Evolutionary conservation across 2,329 filamentous ascomycete species (phyloP).

Genomic region (Colletotrichum phormii): DNA sequence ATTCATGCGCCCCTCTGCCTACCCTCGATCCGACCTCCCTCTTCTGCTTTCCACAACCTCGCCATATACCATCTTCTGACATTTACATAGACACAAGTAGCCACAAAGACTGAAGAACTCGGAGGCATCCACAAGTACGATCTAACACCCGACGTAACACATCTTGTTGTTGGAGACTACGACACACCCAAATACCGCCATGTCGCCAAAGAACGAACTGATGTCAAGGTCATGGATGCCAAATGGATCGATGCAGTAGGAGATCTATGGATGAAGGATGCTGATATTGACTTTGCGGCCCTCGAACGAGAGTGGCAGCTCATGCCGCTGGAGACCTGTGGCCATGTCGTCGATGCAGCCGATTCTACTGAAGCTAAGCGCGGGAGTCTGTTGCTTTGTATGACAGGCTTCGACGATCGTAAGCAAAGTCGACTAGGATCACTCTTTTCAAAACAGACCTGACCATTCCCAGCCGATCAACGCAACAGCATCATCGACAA

Average conservation of each 20-base stretch:
- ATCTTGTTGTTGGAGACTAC: constrained; percentile 90
- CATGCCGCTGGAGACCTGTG: constrained; percentile 69
- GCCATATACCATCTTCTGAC: constrained; percentile 1
- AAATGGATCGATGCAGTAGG: constrained; percentile 87
- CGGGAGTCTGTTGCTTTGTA: constrained; percentile 61
- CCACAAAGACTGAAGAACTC: constrained; percentile 78
- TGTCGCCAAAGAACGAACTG: constrained; percentile 88
- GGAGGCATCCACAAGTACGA: constrained; percentile 90
- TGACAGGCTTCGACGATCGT: constrained; percentile 69
- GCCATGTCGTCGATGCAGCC: constrained; percentile 43
- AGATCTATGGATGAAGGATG: constrained; percentile 82
- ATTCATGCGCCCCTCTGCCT: background rate
- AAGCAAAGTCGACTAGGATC: constrained; percentile 34
- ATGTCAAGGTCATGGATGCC: constrained; percentile 85
- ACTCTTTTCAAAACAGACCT: background rate
- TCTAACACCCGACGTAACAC: constrained; percentile 94
- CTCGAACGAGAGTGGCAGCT: constrained; percentile 77
- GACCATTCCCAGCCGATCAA: constrained; percentile 62
- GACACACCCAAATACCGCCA: constrained; percentile 95
- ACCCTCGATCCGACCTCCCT: background rate
- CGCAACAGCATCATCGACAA: constrained; percentile 77
- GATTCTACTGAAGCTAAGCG: constrained; percentile 50
- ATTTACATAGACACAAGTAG: constrained; percentile 63
- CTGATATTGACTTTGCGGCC: constrained; percentile 76
- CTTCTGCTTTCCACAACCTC: background rate